phyloP scores from a whole-genome alignment of 345 rosid genomes.

The Acer campestre region DNA sequence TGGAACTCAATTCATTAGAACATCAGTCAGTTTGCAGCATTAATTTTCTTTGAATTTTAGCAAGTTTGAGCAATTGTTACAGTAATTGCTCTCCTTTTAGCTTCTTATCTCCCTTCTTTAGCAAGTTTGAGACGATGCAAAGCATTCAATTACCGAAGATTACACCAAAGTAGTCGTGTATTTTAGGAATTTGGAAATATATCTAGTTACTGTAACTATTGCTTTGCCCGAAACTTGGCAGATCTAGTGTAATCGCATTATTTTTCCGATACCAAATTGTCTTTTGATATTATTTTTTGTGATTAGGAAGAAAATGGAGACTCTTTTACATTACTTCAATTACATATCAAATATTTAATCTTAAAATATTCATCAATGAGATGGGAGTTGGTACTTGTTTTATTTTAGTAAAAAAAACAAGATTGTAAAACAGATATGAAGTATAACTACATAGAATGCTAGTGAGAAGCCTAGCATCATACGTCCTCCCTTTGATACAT shows the following conservation, averaged over 20 bases:
- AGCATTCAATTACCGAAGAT: neutral
- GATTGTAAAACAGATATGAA: neutral
- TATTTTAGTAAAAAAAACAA: neutral
- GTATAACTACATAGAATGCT: no score
- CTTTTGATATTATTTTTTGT: neutral
- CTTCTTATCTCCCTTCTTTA: neutral
- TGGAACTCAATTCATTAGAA: slow-evolving; percentile 39
- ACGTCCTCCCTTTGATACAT: neutral
- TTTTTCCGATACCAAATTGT: neutral
- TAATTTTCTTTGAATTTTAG: slow-evolving; percentile 25
- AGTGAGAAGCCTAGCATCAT: neutral
- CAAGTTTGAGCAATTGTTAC: slow-evolving; percentile 23
- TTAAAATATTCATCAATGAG: no score
- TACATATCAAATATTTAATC: no score
- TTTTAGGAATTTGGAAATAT: neutral
- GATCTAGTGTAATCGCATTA: neutral
- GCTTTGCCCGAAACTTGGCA: neutral
- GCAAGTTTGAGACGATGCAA: neutral
- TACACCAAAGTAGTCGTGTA: neutral
- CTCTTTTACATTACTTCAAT: no score
- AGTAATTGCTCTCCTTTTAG: neutral
- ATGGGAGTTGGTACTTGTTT: neutral
- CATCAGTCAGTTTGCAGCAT: slow-evolving; percentile 32
- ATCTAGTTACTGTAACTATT: neutral
- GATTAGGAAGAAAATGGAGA: no score